Percentiles rank a stretch among this genome's conserved stretches.
Conservation (phyloP, 805 yeast species). For the Pichia paraexigua region DNA sequence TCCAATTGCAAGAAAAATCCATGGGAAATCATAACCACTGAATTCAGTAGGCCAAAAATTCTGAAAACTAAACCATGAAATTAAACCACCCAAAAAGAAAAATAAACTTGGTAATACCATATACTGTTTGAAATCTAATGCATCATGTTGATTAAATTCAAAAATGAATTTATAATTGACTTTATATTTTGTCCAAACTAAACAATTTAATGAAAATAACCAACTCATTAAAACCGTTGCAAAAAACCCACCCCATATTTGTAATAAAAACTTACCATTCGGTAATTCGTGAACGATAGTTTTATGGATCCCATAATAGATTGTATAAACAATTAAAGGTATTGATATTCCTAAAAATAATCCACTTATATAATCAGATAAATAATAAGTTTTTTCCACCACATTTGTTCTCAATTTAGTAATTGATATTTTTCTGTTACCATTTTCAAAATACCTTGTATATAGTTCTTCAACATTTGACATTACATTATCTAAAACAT, state of each 20-base stretch:
- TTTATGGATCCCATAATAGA: constrained; percentile 36
- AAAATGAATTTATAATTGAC: constrained; percentile 89
- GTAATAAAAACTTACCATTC: constrained; percentile 58
- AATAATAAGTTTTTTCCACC: constrained; percentile 32
- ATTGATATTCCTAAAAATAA: constrained; percentile 59
- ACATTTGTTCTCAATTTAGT: constrained; percentile 55
- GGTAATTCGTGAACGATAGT: constrained; percentile 34
- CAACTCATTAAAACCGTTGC: constrained; percentile 51
- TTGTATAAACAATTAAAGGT: constrained; percentile 57
- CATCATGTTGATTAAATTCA: constrained; percentile 68
- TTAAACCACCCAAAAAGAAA: constrained; percentile 47
- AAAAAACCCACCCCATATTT: constrained; percentile 91
- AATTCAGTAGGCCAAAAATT: constrained; percentile 54
- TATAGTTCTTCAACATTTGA: constrained; percentile 59
- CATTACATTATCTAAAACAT: constrained; percentile 56
- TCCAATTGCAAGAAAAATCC: constrained; percentile 56
- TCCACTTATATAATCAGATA: constrained; percentile 54
- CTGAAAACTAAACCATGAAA: constrained; percentile 70
- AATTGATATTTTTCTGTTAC: constrained; percentile 62
- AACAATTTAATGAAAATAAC: constrained; percentile 61
- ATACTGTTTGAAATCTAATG: constrained; percentile 58
- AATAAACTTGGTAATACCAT: constrained; percentile 55
- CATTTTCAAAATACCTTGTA: constrained; percentile 58
- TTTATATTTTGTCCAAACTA: constrained; percentile 63
- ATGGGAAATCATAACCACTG: constrained; percentile 72